phyloP scores from a whole-genome alignment of 2,329 filamentous ascomycete genomes.

The Hypomyces rosellus region DNA sequence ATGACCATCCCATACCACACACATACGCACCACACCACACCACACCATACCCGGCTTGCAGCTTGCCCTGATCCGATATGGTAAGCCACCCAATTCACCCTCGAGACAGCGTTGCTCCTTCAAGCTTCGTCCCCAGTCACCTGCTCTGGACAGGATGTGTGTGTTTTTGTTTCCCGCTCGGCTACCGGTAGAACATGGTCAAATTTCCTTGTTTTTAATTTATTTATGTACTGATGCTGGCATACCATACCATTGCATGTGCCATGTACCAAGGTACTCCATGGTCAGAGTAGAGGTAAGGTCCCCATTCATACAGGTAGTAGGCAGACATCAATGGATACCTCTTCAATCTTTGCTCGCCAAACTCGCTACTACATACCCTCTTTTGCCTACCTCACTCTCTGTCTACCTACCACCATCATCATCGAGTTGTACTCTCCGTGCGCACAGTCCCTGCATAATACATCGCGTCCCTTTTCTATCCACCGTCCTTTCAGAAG shows the following conservation, averaged over 20 bases:
- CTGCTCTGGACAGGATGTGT: no score
- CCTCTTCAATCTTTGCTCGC: no score
- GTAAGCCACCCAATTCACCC: conserved; percentile 2
- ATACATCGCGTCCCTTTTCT: conserved; percentile 18
- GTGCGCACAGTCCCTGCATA: conserved; percentile 23
- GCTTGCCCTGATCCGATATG: conserved; percentile 7
- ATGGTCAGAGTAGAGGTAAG: no score
- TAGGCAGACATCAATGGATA: no score
- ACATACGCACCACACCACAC: neutral
- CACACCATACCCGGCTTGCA: neutral
- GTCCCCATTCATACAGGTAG: no score
- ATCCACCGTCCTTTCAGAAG: conserved; percentile 13
- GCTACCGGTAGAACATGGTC: neutral
- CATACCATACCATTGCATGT: no score
- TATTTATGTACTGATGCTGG: no score
- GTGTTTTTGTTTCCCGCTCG: neutral
- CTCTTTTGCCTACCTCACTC: no score
- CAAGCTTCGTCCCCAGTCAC: neutral
- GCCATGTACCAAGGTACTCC: no score
- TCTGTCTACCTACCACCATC: neutral
- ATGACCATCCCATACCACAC: neutral
- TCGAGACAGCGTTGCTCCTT: neutral
- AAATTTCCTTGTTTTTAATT: no score
- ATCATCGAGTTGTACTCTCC: neutral
- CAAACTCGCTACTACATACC: no score